Percentiles rank a stretch among this genome's conserved stretches.
These are phyloP conservation scores for Monosporozyma servazzii DNA, from an alignment of 805 yeast species.

Conservation along the genomic window DNA sequence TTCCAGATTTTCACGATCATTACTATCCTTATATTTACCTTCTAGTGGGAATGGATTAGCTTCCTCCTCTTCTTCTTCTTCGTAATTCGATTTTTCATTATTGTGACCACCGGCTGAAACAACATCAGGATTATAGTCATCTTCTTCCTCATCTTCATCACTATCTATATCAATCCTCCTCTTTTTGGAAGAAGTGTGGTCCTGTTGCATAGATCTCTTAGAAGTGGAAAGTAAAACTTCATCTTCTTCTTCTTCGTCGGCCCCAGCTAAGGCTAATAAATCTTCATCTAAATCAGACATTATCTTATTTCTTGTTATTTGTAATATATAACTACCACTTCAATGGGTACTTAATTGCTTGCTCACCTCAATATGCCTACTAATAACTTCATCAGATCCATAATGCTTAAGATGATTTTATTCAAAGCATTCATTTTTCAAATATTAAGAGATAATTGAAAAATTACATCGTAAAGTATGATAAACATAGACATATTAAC, in stretches of 20 bases:
- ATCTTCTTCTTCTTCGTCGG: slow-evolving; percentile 39
- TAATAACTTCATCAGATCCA: background rate
- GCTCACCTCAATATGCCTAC: background rate
- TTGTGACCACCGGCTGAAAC: slow-evolving; percentile 7
- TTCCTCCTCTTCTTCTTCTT: slow-evolving; percentile 33
- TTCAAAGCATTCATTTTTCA: background rate
- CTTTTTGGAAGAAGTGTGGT: slow-evolving; percentile 27
- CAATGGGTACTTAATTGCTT: background rate
- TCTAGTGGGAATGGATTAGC: slow-evolving; percentile 85
- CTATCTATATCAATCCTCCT: slow-evolving; percentile 27
- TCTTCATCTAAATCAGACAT: slow-evolving; percentile 93
- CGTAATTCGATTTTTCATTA: background rate
- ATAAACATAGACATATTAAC: background rate
- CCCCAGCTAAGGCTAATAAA: slow-evolving; percentile 90
- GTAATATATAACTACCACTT: background rate
- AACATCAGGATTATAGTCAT: slow-evolving; percentile 32
- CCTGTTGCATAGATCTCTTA: slow-evolving; percentile 23
- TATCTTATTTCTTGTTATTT: background rate
- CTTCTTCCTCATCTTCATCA: slow-evolving; percentile 27
- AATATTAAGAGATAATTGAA: background rate
- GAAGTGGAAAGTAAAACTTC: slow-evolving; percentile 28
- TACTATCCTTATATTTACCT: slow-evolving; percentile 79
- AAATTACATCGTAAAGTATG: background rate
- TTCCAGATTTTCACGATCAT: slow-evolving; percentile 56
- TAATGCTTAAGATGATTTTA: background rate